A percentile compares a stretch with the other conserved stretches of the same genome.
These are phyloP conservation scores for Leishmania gerbilli DNA, from an alignment of 208 protist genomes.

Conservation along the genomic window DNA sequence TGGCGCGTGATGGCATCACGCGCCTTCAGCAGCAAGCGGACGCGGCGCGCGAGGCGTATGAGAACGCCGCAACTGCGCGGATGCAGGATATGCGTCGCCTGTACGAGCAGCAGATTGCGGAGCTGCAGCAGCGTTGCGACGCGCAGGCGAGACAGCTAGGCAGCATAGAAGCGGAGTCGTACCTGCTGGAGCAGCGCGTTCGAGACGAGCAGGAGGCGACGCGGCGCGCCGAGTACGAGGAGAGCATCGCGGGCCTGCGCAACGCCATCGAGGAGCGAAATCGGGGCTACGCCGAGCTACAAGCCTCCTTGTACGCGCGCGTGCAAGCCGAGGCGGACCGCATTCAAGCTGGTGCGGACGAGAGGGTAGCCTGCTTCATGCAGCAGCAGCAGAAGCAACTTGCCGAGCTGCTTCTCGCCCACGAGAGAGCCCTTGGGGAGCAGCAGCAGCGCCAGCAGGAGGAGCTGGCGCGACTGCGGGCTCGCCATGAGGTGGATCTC, in stretches of 20 bases:
- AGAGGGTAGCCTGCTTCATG: slow-evolving; percentile 27
- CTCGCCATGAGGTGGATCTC: slow-evolving; percentile 23
- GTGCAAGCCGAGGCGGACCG: slow-evolving; percentile 24
- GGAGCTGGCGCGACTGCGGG: slow-evolving; percentile 23
- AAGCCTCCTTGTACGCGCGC: slow-evolving; percentile 30
- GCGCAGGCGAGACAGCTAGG: slow-evolving; percentile 28
- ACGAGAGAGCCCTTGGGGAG: slow-evolving; percentile 15
- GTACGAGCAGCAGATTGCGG: slow-evolving; percentile 4
- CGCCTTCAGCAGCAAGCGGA: slow-evolving; percentile 12
- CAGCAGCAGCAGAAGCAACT: slow-evolving; percentile 9
- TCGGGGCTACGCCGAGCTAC: slow-evolving; percentile 16
- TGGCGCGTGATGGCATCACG: slow-evolving; percentile 8
- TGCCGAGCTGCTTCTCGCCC: slow-evolving; percentile 7
- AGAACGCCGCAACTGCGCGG: not conserved
- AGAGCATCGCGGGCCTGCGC: slow-evolving; percentile 30
- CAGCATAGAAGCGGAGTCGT: slow-evolving; percentile 3
- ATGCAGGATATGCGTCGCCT: slow-evolving; percentile 3
- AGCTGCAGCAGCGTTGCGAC: slow-evolving; percentile 25
- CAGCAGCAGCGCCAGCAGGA: slow-evolving; percentile 23
- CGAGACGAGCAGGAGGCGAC: slow-evolving; percentile 15
- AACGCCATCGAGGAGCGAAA: slow-evolving; percentile 33
- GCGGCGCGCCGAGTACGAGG: slow-evolving; percentile 37
- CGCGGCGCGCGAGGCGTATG: slow-evolving; percentile 5
- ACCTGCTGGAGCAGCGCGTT: slow-evolving; percentile 2
- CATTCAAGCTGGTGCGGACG: slow-evolving; percentile 26